Conservation (phyloP, 2,329 filamentous ascomycete species). For the Phaeoacremonium minimum region DNA sequence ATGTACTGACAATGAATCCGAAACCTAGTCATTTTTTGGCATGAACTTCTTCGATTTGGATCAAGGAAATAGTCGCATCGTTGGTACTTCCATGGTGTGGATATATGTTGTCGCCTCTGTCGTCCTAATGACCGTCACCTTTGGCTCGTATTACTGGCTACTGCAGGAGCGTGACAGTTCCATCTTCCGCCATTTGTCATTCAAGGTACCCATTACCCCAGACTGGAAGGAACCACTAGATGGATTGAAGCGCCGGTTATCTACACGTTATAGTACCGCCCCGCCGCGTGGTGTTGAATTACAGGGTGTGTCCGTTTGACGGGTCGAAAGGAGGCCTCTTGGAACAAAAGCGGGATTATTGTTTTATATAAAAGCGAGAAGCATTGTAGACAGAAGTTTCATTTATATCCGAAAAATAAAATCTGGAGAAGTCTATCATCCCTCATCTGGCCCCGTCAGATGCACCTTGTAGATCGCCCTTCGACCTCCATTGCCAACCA, state of each 20-base stretch:
- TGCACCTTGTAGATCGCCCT: slow-evolving; percentile 14
- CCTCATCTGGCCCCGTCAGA: slow-evolving; percentile 2
- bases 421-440: no score
- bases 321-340: no score
- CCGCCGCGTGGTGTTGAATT: not conserved
- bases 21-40: slow-evolving; percentile 28
- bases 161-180: slow-evolving; percentile 14
- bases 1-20: no score
- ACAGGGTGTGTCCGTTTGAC: not conserved
- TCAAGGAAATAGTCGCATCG: slow-evolving; percentile 16
- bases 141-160: slow-evolving; percentile 22
- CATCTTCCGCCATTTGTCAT: slow-evolving; percentile 15
- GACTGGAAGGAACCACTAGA: slow-evolving; percentile 11
- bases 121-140: slow-evolving; percentile 23
- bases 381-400: no score
- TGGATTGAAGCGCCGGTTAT: slow-evolving; percentile 3
- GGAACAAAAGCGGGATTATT: no score
- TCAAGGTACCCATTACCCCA: slow-evolving; percentile 10
- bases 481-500: slow-evolving; percentile 13
- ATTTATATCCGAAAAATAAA: no score
- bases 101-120: slow-evolving; percentile 27
- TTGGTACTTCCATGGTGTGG: slow-evolving; percentile 30
- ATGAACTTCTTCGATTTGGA: slow-evolving; percentile 35
- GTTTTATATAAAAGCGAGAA: no score
- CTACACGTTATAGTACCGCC: not conserved